Evolutionary conservation across 2,329 filamentous ascomycete species (phyloP).

Genomic region (Alternaria postmessia): DNA sequence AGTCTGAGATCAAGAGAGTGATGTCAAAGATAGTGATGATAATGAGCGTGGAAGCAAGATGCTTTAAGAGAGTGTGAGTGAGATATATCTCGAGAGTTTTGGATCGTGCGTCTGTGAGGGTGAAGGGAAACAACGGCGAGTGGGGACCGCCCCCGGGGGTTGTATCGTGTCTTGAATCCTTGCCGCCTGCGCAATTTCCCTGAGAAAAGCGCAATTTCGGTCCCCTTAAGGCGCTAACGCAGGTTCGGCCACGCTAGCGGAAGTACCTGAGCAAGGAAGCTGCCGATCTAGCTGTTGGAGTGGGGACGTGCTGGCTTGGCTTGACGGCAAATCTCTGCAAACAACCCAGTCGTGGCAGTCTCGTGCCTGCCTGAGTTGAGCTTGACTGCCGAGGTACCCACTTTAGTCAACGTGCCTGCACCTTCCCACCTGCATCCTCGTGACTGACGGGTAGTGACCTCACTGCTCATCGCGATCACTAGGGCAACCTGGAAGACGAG

Average conservation of each 20-base stretch:
- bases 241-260: slow-evolving; percentile 7
- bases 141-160: slow-evolving; percentile 20
- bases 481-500: slow-evolving; percentile 8
- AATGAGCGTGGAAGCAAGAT: slow-evolving; percentile 17
- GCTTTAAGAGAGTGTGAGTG: slow-evolving; percentile 6
- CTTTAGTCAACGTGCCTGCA: neutral
- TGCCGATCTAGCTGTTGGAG: slow-evolving; percentile 8
- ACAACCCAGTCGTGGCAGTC: neutral
- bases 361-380: neutral
- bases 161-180: slow-evolving; percentile 34
- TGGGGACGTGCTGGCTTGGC: neutral
- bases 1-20: slow-evolving; percentile 11
- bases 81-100: slow-evolving; percentile 8
- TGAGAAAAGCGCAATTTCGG: slow-evolving; percentile 1
- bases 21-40: slow-evolving; percentile 5
- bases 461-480: neutral
- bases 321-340: slow-evolving; percentile 4
- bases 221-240: slow-evolving; percentile 15
- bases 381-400: slow-evolving; percentile 5
- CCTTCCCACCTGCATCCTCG: slow-evolving; percentile 1
- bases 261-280: slow-evolving; percentile 20
- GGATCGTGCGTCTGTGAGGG: slow-evolving; percentile 29
- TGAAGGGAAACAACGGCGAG: slow-evolving; percentile 29
- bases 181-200: slow-evolving; percentile 33
- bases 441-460: slow-evolving; percentile 7